Base-by-base conservation (phyloP, 2,329 filamentous ascomycete species). In the Penicillium sp. region DNA sequence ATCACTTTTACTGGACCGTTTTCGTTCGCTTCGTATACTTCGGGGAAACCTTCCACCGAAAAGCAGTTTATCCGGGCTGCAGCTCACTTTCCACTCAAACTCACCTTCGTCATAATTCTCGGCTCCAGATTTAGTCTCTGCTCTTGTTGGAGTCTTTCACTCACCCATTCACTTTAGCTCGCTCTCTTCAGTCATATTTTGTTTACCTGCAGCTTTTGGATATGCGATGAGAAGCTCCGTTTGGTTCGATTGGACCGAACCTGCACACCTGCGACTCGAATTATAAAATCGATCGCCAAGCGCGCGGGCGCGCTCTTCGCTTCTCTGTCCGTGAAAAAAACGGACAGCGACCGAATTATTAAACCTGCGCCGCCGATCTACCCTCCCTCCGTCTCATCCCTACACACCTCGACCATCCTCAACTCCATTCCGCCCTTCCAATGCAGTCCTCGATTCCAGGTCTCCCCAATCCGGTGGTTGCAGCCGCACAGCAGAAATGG, bases 401-500 rank as follows among this genome's bases (percentile, higher is more conserved):
- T 13, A 13, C 40, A 23, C 32, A 35, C 23, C 13, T 47, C 7
- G 20, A 9, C 33, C 8, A 12, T 37, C 20, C 15, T 10, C 24
- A 18, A 15, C 24, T 43, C 25, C 20, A n/a, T 18, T 37, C 28
- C 42, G 25, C 37, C 24, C 40, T 37, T 35, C 47, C 44, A 46
- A 69, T 69, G 62, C 65, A 64, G 46, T 64, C 63, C 24, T 54
- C 64, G 24, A 62, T 70, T 31, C 70, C 71, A 29, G 65, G 60
- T 38, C 69, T 67, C 25, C 72, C 69, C 52, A 78, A 73, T 60
- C 71, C 61, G 4, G 74, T 81, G 43, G 73, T 83, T 44, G 72
- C 75, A 41, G 75, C 79, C 53, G 72, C 76, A 37, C 80, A 84
- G 64, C 73, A 76, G 58, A 92, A 97, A 78, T 98, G 93, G 93